Base-by-base conservation (phyloP, 805 yeast genomes). In the Blastobotrys americana region DNA sequence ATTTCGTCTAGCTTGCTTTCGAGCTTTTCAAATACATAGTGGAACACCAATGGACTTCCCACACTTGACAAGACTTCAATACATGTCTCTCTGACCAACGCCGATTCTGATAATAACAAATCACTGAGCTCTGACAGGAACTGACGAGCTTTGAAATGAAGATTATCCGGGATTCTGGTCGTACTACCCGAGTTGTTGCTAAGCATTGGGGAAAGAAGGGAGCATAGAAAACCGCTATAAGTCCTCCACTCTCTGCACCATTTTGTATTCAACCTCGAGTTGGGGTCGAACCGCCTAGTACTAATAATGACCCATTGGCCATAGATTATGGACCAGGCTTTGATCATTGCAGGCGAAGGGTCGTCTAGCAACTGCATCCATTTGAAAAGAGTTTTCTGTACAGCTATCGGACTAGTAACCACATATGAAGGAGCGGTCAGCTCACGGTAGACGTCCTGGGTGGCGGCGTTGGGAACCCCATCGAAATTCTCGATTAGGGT, bases 141-240 rank as follows among this genome's bases (percentile, higher is more conserved):
- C 62, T 25, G 61, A 47, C 41, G 55, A 50, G 44, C 81, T 57
- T 45, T 82, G 74, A 13, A 80, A 70, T 37, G 94, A 87, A 41
- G 85, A 27, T 50, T 51, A 18, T 50, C 50, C 3, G 54, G 49
- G 18, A 52, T 48, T 17, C 39, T 39, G 5, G 45, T 42, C 21
- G 37, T 39, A 22, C 48, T 50, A 8, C 51, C 54, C 16, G 39
- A 23, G 4, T 43, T 42, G n/a, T n/a, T n/a, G n/a, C n/a, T n/a
- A 17, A 37, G 41, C 25, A 56, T 36, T 8, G 58, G 53, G n/a
- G 48, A 47, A 3, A 54, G 74, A 0, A 82, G 66, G 0, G 87
- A 76, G 2, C 87, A 85, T 48, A 85, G 60, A 48, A 81, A 78
- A 5, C 90, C 93, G 2, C 87, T 79, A 56, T 73, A 80, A 55